Evolutionary conservation across 1,284 basidiomycete genomes (phyloP), one percentile per base, ranked within the genome.

Genomic region (Apiotrichum brassicae): DNA sequence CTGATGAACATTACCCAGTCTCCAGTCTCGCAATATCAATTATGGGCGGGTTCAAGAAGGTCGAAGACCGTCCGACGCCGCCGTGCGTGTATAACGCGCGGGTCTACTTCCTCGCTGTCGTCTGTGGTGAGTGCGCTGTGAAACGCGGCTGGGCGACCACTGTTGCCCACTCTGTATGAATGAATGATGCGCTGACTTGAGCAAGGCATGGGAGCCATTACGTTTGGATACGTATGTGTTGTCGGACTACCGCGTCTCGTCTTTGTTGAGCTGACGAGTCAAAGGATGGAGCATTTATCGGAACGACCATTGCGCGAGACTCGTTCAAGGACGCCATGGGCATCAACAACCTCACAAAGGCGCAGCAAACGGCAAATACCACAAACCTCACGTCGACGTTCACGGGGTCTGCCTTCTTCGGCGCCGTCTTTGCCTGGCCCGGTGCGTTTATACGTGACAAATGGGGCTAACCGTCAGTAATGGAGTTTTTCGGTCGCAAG

Each of bases 1-100:
- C n/a, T n/a, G n/a, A n/a, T n/a, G n/a, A n/a, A n/a, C n/a, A n/a
- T n/a, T n/a, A n/a, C n/a, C n/a, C n/a, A n/a, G n/a, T n/a, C n/a
- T n/a, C n/a, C n/a, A n/a, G n/a, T n/a, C n/a, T 9, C 25, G 25
- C 28, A 8, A 30, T 14, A 30, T 6, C 41, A 16, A 33, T 12
- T 16, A 53, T 55, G 50, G 46, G 45, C 18, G 62, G 59, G 20
- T 64, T 62, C 53, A 53, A 58, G 37, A 51, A 54, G 23, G 51
- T 63, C 4, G 77, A 77, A 50, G 76, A 77, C 59, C 57, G 76
- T 2, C 74, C 75, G 2, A 76, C 75, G n/a, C 76, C 76, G 6
- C 58, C 58, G 43, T 68, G 75, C 40, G 74, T 80, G 20, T 79
- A 80, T 73, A 79, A 79, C 59, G 74, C 69, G 69, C 70, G 76